Percentiles rank a stretch among this genome's conserved stretches.
phyloP scores from a whole-genome alignment of 1,284 basidiomycete species.

The Sanghuangporus sanghuang region DNA sequence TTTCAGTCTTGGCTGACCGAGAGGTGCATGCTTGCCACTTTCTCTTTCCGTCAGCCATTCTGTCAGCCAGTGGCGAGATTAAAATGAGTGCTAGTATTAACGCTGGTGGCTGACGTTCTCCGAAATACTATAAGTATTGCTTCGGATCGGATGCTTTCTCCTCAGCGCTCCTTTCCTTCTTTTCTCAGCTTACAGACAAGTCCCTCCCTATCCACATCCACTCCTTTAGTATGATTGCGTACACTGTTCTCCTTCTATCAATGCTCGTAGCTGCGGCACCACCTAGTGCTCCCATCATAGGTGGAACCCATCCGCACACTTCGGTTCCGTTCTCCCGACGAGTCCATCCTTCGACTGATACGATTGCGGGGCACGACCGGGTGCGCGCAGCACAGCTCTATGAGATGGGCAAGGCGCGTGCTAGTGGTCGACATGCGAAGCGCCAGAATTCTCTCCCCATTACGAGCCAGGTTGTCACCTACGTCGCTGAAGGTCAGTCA shows the following conservation, averaged over 20 bases:
- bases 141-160: neutral
- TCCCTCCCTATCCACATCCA: neutral
- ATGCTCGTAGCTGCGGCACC: neutral
- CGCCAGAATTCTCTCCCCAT: constrained; percentile 3
- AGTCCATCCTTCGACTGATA: neutral
- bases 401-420: neutral
- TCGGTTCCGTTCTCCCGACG: constrained; percentile 9
- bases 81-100: no score
- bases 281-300: neutral
- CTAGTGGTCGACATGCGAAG: neutral
- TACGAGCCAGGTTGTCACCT: constrained; percentile 8
- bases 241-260: neutral
- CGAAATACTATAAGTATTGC: neutral
- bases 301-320: neutral
- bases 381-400: constrained; percentile 9
- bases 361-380: constrained; percentile 14
- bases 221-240: neutral
- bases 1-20: neutral
- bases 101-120: no score
- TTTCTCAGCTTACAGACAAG: neutral
- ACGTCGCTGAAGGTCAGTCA: neutral
- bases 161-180: neutral
- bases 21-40: neutral
- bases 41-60: neutral
- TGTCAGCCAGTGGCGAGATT: neutral